A percentile compares a stretch with the other conserved stretches of the same genome.
These are phyloP conservation scores for Neostapfia colusana DNA, from an alignment of 176 grass and related monocot species.

Conservation along the genomic window DNA sequence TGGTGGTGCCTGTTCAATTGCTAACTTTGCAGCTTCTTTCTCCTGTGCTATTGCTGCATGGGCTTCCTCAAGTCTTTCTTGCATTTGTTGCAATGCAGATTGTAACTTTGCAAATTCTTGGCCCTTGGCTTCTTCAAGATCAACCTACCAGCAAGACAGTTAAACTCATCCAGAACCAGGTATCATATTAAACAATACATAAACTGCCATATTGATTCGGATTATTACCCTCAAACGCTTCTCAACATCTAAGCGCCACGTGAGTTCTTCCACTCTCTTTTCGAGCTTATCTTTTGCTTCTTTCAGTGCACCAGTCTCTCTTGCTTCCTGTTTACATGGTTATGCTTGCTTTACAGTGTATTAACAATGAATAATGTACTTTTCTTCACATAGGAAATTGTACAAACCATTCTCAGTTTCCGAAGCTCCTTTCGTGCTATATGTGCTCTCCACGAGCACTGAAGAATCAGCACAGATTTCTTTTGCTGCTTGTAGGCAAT, in stretches of 20 bases:
- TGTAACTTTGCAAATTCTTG: constrained; percentile 77
- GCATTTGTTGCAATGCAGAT: constrained; percentile 69
- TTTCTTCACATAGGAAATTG: neutral
- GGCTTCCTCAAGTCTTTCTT: constrained; percentile 69
- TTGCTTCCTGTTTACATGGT: constrained; percentile 70
- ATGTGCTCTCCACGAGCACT: constrained; percentile 88
- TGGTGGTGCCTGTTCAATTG: constrained; percentile 80
- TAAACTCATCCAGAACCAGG: constrained; percentile 18
- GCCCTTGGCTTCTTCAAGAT: constrained; percentile 82
- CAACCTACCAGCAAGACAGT: constrained; percentile 50
- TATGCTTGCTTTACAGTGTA: constrained; percentile 31
- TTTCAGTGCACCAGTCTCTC: constrained; percentile 88
- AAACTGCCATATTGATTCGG: constrained; percentile 10
- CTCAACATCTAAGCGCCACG: constrained; percentile 82
- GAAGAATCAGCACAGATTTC: constrained; percentile 66
- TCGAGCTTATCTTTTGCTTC: constrained; percentile 95
- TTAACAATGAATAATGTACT: constrained; percentile 24
- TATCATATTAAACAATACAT: constrained; percentile 12
- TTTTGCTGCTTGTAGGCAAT: constrained; percentile 71
- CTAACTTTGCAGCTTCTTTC: constrained; percentile 76
- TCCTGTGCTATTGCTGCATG: constrained; percentile 64
- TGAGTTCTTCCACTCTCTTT: constrained; percentile 93
- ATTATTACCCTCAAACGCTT: constrained; percentile 80
- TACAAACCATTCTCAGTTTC: constrained; percentile 76
- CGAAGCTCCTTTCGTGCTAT: constrained; percentile 89